These are phyloP conservation scores for Agaricus blazei DNA, from an alignment of 768 basidiomycete genomes.

Conservation along the genomic window DNA sequence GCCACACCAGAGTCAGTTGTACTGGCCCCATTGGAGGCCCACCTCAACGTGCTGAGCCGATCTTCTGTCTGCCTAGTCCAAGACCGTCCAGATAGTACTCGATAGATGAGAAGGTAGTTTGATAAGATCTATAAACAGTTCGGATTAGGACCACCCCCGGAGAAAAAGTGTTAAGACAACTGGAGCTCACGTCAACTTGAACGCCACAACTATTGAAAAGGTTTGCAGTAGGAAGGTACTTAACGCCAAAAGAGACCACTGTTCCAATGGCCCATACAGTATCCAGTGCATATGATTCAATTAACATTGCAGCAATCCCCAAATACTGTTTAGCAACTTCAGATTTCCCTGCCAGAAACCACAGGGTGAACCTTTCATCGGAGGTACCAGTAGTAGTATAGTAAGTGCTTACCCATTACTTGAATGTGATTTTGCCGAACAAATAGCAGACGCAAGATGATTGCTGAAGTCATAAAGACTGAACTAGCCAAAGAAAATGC, in stretches of 20 bases:
- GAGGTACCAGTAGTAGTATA: too few species aligned
- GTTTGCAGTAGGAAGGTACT: not conserved
- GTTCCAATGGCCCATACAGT: not conserved
- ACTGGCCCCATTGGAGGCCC: not conserved
- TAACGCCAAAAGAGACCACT: not conserved
- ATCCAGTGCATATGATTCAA: slow-evolving; percentile 4
- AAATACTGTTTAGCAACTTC: not conserved
- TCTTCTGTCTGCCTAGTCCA: not conserved
- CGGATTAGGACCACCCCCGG: not conserved
- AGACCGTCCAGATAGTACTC: not conserved
- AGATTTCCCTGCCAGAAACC: not conserved
- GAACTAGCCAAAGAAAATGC: not conserved
- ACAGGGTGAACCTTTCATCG: too few species aligned
- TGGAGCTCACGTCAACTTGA: not conserved
- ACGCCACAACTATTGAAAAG: not conserved
- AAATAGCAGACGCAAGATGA: not conserved
- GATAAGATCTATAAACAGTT: not conserved
- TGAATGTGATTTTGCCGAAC: not conserved
- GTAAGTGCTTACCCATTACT: not conserved
- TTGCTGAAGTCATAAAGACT: not conserved
- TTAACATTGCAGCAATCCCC: not conserved
- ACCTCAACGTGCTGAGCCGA: not conserved
- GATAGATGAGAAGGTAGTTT: not conserved
- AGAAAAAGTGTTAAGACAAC: too few species aligned
- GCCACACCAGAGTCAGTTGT: too few species aligned